Percentiles rank a stretch among this genome's conserved stretches.
Evolutionary conservation across 352 stramenopile genomes (phyloP).

Genomic region (Pythium brachiatum): DNA sequence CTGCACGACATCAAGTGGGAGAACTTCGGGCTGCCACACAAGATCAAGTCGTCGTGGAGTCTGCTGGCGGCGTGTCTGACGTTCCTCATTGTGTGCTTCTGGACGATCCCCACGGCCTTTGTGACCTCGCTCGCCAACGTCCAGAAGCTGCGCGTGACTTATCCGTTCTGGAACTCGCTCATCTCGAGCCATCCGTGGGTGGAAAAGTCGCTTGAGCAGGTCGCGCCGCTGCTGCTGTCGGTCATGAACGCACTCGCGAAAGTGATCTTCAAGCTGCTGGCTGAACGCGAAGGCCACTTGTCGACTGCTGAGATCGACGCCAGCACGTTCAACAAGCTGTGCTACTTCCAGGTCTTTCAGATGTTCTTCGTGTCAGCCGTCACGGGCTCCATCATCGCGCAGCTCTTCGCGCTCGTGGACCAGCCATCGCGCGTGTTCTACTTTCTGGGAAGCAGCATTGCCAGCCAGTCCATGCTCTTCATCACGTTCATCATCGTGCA

Average conservation of each 20-base stretch:
- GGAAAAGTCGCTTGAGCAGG: slow-evolving; percentile 53
- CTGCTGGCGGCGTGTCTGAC: slow-evolving; percentile 52
- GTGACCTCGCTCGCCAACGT: slow-evolving; percentile 72
- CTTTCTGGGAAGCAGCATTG: slow-evolving; percentile 69
- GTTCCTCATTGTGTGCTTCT: slow-evolving; percentile 68
- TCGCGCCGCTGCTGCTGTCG: slow-evolving; percentile 59
- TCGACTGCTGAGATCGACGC: slow-evolving; percentile 66
- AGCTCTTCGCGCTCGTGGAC: slow-evolving; percentile 59
- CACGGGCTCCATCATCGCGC: slow-evolving; percentile 56
- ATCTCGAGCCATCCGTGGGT: slow-evolving; percentile 53
- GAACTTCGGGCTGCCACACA: slow-evolving; percentile 68
- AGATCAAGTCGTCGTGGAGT: slow-evolving; percentile 60
- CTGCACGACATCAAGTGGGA: slow-evolving; percentile 72
- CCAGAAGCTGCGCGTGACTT: slow-evolving; percentile 54
- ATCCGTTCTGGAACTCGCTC: slow-evolving; percentile 39
- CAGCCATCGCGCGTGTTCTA: slow-evolving; percentile 58
- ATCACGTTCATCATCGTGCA: slow-evolving; percentile 78
- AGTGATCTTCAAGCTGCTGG: slow-evolving; percentile 63
- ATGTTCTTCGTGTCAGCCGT: slow-evolving; percentile 82
- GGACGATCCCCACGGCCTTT: slow-evolving; percentile 77
- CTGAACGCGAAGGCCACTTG: slow-evolving; percentile 60
- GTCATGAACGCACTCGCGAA: slow-evolving; percentile 70
- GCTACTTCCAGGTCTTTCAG: slow-evolving; percentile 77
- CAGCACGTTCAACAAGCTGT: slow-evolving; percentile 72
- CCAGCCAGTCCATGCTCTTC: slow-evolving; percentile 79